A percentile compares a stretch with the other conserved stretches of the same genome.
phyloP scores from a whole-genome alignment of 2,329 filamentous ascomycete genomes.

The Pseudogymnoascus sp. region DNA sequence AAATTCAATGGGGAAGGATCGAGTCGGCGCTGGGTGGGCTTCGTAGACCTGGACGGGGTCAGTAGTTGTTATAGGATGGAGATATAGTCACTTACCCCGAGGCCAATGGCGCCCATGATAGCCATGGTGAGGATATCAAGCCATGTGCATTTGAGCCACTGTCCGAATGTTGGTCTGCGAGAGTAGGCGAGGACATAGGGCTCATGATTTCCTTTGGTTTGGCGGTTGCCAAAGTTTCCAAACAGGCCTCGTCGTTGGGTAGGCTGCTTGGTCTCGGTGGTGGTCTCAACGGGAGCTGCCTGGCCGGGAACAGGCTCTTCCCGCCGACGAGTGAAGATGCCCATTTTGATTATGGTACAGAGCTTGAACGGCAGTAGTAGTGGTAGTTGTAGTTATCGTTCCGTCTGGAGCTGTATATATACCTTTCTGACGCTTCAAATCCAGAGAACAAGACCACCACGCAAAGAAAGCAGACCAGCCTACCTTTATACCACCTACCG shows the following conservation, averaged over 20 bases:
- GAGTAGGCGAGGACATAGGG: background rate
- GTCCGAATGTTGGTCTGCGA: conserved; percentile 53
- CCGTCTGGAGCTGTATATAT: background rate
- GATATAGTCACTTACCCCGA: conserved; percentile 48
- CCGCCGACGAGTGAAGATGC: conserved; percentile 20
- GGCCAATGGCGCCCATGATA: conserved; percentile 57
- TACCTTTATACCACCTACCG: conserved; percentile 9
- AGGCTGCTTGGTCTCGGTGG: conserved; percentile 5
- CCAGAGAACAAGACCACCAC: background rate
- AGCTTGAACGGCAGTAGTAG: background rate
- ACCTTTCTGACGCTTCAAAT: background rate
- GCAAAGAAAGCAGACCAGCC: background rate
- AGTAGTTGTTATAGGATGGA: background rate
- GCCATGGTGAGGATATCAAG: conserved; percentile 64
- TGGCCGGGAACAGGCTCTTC: background rate
- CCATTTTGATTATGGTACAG: conserved; percentile 18
- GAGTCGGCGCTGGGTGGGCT: conserved; percentile 57
- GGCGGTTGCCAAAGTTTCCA: background rate
- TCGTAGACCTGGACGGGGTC: conserved; percentile 48
- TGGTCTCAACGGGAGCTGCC: conserved; percentile 3
- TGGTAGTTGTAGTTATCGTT: background rate
- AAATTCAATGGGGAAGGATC: conserved; percentile 65
- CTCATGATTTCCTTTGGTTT: background rate
- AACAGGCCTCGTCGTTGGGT: background rate
- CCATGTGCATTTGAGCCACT: conserved; percentile 64